phyloP scores from a whole-genome alignment of 805 yeast species.

The baker's yeast (Saccharomyces cerevisiae) region DNA sequence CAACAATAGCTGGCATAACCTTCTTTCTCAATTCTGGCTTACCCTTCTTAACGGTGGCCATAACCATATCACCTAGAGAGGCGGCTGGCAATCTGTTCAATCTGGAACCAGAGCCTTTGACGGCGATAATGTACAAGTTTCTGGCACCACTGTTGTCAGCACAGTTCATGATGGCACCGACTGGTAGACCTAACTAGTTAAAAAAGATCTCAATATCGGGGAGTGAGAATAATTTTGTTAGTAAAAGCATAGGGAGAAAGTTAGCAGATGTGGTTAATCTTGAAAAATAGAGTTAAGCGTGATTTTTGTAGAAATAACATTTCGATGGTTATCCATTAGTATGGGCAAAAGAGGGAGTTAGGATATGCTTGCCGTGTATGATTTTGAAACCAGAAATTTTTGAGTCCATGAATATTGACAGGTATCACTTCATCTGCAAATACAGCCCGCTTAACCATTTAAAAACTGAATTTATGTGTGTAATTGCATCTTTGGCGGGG shows the following conservation, averaged over 20 bases:
- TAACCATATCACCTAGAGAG: slow-evolving; percentile 99
- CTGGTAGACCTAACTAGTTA: slow-evolving; percentile 92
- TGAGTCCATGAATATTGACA: too few species aligned
- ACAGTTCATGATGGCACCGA: slow-evolving; percentile 99
- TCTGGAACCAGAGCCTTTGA: slow-evolving; percentile 99
- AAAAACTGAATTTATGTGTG: neutral
- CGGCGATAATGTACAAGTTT: slow-evolving; percentile 97
- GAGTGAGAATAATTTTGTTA: slow-evolving; percentile 8
- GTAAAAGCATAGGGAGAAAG: slow-evolving; percentile 3
- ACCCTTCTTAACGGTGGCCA: slow-evolving; percentile 99
- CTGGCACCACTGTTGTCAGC: slow-evolving; percentile 99
- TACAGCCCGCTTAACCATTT: neutral
- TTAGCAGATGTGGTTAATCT: neutral
- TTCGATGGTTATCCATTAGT: neutral
- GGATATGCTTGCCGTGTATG: neutral
- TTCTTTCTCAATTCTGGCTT: slow-evolving; percentile 99
- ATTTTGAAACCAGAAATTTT: neutral
- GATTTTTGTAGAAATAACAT: neutral
- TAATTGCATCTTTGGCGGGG: neutral
- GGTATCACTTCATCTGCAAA: neutral
- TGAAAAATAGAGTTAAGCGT: neutral
- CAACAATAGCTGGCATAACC: slow-evolving; percentile 99
- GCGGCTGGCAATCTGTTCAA: slow-evolving; percentile 99
- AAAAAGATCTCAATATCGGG: slow-evolving; percentile 2
- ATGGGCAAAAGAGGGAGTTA: neutral